phyloP scores from a whole-genome alignment of 768 basidiomycete genomes.

The Suillus cothurnatus region DNA sequence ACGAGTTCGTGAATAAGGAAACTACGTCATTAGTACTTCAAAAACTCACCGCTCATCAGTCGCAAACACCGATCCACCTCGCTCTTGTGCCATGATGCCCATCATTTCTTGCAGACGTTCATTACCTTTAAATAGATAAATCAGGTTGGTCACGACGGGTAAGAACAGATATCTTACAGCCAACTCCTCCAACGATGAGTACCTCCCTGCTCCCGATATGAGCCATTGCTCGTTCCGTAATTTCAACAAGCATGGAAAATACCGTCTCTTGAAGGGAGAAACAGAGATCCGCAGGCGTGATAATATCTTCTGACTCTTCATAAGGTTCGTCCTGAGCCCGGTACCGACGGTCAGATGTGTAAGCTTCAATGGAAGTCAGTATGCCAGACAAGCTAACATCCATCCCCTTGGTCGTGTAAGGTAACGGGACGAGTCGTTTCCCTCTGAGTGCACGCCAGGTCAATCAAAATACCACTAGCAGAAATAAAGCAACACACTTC shows the following conservation, averaged over 20 bases:
- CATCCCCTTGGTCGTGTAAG: slow-evolving; percentile 99
- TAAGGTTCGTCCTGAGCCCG: slow-evolving; percentile 43
- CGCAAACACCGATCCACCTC: slow-evolving; percentile 88
- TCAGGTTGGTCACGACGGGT: background rate
- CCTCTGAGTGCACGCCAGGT: slow-evolving; percentile 54
- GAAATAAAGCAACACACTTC: slow-evolving; percentile 49
- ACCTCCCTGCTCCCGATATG: slow-evolving; percentile 97
- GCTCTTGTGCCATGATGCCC: slow-evolving; percentile 93
- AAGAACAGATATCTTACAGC: slow-evolving; percentile 66
- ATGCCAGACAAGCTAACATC: slow-evolving; percentile 96
- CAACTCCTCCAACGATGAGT: slow-evolving; percentile 98
- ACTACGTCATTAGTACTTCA: background rate
- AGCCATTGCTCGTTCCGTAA: slow-evolving; percentile 98
- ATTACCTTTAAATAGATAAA: slow-evolving; percentile 60
- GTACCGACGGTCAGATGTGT: slow-evolving; percentile 86
- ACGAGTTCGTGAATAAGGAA: slow-evolving; percentile 7
- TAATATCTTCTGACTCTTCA: slow-evolving; percentile 60
- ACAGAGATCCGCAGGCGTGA: slow-evolving; percentile 95
- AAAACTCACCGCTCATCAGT: slow-evolving; percentile 85
- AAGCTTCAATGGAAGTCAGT: slow-evolving; percentile 83
- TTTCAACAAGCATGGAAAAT: slow-evolving; percentile 98
- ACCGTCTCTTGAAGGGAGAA: slow-evolving; percentile 97
- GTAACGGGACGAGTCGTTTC: slow-evolving; percentile 76
- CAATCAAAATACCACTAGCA: slow-evolving; percentile 3
- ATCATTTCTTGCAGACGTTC: slow-evolving; percentile 97